Base-by-base conservation (phyloP, 2,329 filamentous ascomycete species). In the Phialemonium atrogriseum region DNA sequence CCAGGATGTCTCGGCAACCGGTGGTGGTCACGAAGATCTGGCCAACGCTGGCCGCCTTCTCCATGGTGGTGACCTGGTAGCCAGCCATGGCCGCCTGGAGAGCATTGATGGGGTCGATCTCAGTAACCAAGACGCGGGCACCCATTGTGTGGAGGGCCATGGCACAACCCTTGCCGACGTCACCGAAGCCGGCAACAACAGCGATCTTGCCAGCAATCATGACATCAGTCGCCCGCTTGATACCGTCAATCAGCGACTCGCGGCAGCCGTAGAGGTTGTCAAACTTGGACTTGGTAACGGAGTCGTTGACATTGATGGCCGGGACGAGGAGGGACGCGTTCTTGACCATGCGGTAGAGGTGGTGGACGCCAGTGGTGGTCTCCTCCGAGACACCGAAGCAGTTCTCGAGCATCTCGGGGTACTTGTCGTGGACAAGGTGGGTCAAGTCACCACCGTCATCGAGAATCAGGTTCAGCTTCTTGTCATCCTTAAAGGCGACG, bases 11-110 rank as follows among this genome's bases (percentile, higher is more conserved):
- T 73, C 89, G 83, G 85, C 89, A 98, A 55, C 89, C 89, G 45
- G 89, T 98, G 64, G 91, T 96, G 64, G 89, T 98, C 60, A 98
- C 89, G 58, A 95, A 98, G 70, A 98, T 95, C 73, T 98, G 91
- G 56, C 86, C 88, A 43, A 80, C 54, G 45, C 78, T 56, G 55
- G 86, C 85, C 51, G 89, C 91, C 69, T 95, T 89, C 61, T 96
- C 89, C 55, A 98, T 96, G 64, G 89, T 91, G 64, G 77, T 83
- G 58, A 98, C 89, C 73, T 96, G 80, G 77, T 80, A 98, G 55
- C 89, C 89, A 48, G 88, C 89, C 66, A 98, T 91, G 56, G 89
- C 88, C 52, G 91, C 89, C 75, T 98, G 89, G 55, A 98, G 88
- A 53, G 91, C 89, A 70, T 98, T 98, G 83, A 98, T 96, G 62